Percentiles rank a stretch among this genome's conserved stretches.
phyloP scores from a whole-genome alignment of 1,139 yeast species.

The Geotrichum carabidarum region DNA sequence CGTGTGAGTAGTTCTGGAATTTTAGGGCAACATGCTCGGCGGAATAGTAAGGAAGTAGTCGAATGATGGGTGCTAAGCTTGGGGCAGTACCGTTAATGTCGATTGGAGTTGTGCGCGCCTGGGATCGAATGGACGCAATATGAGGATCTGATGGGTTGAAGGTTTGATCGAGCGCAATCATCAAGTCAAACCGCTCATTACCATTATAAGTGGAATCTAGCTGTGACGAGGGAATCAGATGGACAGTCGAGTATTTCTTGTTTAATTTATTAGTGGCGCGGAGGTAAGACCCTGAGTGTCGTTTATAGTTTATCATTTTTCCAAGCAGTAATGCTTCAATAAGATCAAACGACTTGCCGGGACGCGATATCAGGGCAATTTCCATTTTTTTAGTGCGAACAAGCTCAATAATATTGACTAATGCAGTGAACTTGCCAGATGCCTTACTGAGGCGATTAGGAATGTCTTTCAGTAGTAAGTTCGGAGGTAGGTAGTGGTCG shows the following conservation, averaged over 20 bases:
- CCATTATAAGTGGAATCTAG: conserved; percentile 29
- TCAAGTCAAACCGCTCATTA: conserved; percentile 47
- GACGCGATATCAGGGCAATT: conserved; percentile 50
- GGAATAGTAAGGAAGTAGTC: conserved; percentile 71
- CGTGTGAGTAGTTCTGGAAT: conserved; percentile 18
- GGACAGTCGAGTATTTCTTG: conserved; percentile 31
- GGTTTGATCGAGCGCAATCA: conserved; percentile 68
- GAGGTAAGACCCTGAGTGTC: conserved; percentile 55
- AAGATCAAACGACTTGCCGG: conserved; percentile 67
- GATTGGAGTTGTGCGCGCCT: conserved; percentile 24
- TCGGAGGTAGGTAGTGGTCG: conserved; percentile 81
- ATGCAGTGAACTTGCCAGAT: conserved; percentile 76
- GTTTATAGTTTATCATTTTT: conserved; percentile 55
- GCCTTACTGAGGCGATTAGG: conserved; percentile 71
- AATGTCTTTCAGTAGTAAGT: conserved; percentile 68
- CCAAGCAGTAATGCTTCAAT: conserved; percentile 74
- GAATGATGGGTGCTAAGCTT: conserved; percentile 50
- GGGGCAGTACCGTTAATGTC: conserved; percentile 21
- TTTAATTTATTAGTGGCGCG: conserved; percentile 22
- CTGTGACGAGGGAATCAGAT: conserved; percentile 34
- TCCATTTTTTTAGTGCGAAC: conserved; percentile 42
- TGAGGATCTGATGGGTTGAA: conserved; percentile 46
- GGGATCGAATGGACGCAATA: conserved; percentile 35
- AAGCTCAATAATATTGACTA: conserved; percentile 47
- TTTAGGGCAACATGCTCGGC: conserved; percentile 56